These are phyloP conservation scores for Talaromyces pinophilus DNA, from an alignment of 2,329 filamentous ascomycete species.

Conservation along the genomic window DNA sequence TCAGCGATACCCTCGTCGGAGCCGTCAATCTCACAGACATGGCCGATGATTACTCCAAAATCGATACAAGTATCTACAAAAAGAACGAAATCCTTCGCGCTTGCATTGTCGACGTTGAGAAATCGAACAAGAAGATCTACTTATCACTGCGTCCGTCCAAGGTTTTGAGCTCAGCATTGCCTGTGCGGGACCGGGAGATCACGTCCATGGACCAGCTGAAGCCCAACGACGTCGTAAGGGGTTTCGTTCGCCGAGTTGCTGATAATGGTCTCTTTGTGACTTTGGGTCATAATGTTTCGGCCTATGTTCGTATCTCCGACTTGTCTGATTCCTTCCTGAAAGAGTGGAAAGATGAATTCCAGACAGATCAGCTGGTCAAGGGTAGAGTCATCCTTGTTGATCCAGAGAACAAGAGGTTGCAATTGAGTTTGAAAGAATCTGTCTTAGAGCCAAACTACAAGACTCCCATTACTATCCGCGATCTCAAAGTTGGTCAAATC, in stretches of 20 bases:
- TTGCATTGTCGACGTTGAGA: constrained; percentile 78
- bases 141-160: constrained; percentile 84
- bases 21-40: constrained; percentile 81
- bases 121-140: constrained; percentile 77
- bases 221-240: constrained; percentile 76
- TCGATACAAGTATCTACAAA: constrained; percentile 70
- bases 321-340: constrained; percentile 90
- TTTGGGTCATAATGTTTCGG: constrained; percentile 77
- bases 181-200: constrained; percentile 80
- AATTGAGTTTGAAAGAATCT: constrained; percentile 85
- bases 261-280: constrained; percentile 88
- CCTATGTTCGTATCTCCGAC: constrained; percentile 81
- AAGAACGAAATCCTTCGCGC: constrained; percentile 87
- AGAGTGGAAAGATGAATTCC: constrained; percentile 89
- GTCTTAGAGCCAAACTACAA: constrained; percentile 77
- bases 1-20: constrained; percentile 77
- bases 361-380: constrained; percentile 85
- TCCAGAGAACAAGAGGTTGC: constrained; percentile 66
- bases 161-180: constrained; percentile 80
- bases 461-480: constrained; percentile 70
- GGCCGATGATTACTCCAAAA: constrained; percentile 80
- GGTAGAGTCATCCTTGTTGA: constrained; percentile 79
- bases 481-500: constrained; percentile 75
- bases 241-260: constrained; percentile 86
- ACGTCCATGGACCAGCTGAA: constrained; percentile 69